Percentiles rank a stretch among this genome's conserved stretches.
Conservation (phyloP, 768 basidiomycete genomes). For the Xerocomellus intermedius region DNA sequence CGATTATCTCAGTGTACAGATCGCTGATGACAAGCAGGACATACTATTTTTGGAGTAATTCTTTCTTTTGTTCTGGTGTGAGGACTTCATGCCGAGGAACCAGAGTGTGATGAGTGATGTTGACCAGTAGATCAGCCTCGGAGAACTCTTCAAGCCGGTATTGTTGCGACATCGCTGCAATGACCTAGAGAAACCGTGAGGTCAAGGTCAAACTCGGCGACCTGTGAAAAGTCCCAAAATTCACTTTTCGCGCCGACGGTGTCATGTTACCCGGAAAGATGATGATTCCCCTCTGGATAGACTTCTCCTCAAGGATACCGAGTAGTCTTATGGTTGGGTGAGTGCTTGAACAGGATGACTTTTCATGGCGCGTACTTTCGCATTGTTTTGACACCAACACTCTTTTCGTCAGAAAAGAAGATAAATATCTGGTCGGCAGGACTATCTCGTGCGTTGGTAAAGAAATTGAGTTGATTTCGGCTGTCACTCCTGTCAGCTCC, state of each 20-base stretch:
- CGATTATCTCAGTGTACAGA: slow-evolving; percentile 6
- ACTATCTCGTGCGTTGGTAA: slow-evolving; percentile 69
- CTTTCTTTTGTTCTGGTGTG: slow-evolving; percentile 79
- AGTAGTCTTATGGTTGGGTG: slow-evolving; percentile 60
- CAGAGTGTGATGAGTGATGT: slow-evolving; percentile 94
- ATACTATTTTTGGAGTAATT: slow-evolving; percentile 89
- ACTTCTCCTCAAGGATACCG: slow-evolving; percentile 86
- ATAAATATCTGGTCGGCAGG: slow-evolving; percentile 82
- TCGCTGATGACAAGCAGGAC: slow-evolving; percentile 34
- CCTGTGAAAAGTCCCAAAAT: slow-evolving; percentile 8
- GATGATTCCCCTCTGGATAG: slow-evolving; percentile 87
- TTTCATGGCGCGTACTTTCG: slow-evolving; percentile 64
- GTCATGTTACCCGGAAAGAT: slow-evolving; percentile 97
- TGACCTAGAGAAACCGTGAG: slow-evolving; percentile 56
- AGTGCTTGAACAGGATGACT: slow-evolving; percentile 3
- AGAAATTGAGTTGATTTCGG: slow-evolving; percentile 88
- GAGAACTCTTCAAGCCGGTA: slow-evolving; percentile 95
- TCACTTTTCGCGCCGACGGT: slow-evolving; percentile 90
- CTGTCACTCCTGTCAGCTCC: slow-evolving; percentile 40
- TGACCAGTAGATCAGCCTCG: slow-evolving; percentile 93
- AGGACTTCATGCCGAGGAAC: slow-evolving; percentile 93
- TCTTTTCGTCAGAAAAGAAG: slow-evolving; percentile 93
- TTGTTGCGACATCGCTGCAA: slow-evolving; percentile 82
- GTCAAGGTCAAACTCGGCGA: background rate
- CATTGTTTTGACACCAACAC: slow-evolving; percentile 97